Percentiles rank a stretch among this genome's conserved stretches.
These are phyloP conservation scores for Aphelidium insulamus DNA, from an alignment of 371 early-diverging fungal genomes.

Conservation along the genomic window DNA sequence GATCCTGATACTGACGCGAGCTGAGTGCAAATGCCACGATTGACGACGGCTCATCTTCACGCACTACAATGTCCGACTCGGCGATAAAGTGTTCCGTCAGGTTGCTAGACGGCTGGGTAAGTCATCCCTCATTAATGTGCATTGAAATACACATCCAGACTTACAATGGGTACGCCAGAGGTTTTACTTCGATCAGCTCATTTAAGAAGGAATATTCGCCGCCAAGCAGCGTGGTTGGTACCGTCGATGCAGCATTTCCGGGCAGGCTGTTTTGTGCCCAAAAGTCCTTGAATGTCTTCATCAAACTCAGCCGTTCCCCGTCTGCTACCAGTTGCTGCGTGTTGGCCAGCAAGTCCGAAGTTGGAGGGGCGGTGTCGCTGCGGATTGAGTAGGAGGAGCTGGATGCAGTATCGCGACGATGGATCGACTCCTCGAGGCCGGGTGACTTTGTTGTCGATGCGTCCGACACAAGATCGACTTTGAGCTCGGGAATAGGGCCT, in stretches of 20 bases:
- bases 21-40: constrained; percentile 69
- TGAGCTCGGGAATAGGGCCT: no score
- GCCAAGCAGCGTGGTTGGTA: no score
- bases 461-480: no score
- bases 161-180: constrained; percentile 53
- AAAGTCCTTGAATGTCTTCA: constrained; percentile 50
- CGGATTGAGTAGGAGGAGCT: background rate
- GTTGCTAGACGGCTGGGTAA: constrained; percentile 6
- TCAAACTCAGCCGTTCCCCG: constrained; percentile 27
- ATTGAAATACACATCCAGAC: constrained; percentile 3
- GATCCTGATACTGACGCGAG: no score
- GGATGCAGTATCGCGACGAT: background rate
- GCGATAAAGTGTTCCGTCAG: constrained; percentile 64
- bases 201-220: no score
- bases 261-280: constrained; percentile 44
- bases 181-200: constrained; percentile 21
- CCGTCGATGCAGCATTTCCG: constrained; percentile 17
- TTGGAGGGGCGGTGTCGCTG: no score
- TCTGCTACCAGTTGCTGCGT: constrained; percentile 1
- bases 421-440: no score
- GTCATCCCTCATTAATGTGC: constrained; percentile 5
- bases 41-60: constrained; percentile 82
- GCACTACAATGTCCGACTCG: constrained; percentile 55
- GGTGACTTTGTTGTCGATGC: no score
- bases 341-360: no score